phyloP scores from a whole-genome alignment of 345 rosid genomes.

The Salix suchowensis region DNA sequence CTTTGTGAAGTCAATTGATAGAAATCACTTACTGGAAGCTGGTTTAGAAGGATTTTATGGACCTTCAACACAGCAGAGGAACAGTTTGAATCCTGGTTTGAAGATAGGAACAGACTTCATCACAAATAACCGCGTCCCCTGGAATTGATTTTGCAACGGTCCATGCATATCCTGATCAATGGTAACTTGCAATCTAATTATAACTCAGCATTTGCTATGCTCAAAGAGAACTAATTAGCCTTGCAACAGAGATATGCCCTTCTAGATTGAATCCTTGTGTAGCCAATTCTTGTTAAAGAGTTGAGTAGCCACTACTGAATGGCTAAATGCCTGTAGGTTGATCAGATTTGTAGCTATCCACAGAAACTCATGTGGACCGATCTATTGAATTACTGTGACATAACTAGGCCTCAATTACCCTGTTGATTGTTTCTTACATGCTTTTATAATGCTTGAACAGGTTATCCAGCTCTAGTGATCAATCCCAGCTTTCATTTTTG shows the following conservation, averaged over 20 bases:
- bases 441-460: conserved; percentile 31
- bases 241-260: background rate
- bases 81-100: conserved; percentile 12
- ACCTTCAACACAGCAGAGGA: conserved; percentile 25
- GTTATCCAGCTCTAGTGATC: conserved; percentile 52
- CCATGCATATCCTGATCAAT: conserved; percentile 31
- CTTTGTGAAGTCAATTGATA: conserved; percentile 28
- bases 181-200: conserved; percentile 3
- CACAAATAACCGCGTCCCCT: conserved; percentile 19
- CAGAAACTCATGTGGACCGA: background rate
- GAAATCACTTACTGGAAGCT: conserved; percentile 34
- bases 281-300: background rate
- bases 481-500: conserved; percentile 19
- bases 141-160: conserved; percentile 29
- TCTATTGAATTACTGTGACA: too few species aligned
- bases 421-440: background rate
- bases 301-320: background rate
- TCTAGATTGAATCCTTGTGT: background rate
- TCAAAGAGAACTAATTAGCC: background rate
- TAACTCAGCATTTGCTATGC: background rate
- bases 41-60: conserved; percentile 35
- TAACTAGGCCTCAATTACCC: background rate
- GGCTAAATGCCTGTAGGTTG: background rate
- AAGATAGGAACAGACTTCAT: conserved; percentile 31
- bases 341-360: too few species aligned